Evolutionary conservation across 2,329 filamentous ascomycete species (phyloP).

Genomic region (Davidsoniella virescens): DNA sequence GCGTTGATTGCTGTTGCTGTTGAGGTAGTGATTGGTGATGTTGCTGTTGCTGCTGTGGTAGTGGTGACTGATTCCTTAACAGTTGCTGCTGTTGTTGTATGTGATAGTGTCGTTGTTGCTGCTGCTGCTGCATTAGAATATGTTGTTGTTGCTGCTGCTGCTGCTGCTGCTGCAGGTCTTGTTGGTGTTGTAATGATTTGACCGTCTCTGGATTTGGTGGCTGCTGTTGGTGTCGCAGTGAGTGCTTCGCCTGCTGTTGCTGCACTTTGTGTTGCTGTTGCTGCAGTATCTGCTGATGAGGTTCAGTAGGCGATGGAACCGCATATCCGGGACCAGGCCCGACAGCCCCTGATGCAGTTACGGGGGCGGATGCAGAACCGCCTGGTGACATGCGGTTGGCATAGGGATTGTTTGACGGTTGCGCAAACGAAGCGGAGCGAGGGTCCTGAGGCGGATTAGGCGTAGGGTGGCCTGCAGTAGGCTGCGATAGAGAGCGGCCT

Average conservation of each 20-base stretch:
- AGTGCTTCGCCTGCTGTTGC: not conserved
- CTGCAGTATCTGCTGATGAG: not conserved
- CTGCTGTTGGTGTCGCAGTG: not conserved
- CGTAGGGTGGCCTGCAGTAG: constrained; percentile 32
- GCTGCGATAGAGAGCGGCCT: not conserved
- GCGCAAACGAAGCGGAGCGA: constrained; percentile 10
- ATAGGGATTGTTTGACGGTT: constrained; percentile 8
- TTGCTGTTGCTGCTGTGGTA: constrained; percentile 2
- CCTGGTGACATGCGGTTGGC: not conserved
- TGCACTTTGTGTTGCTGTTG: not conserved
- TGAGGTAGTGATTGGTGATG: constrained; percentile 8
- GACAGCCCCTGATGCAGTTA: not conserved
- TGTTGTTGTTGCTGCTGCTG: not conserved
- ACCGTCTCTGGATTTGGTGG: constrained; percentile 1
- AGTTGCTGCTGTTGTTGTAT: constrained; percentile 12
- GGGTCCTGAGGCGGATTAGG: constrained; percentile 1
- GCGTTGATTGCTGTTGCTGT: constrained; percentile 21
- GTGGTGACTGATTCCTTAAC: not conserved
- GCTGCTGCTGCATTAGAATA: not conserved
- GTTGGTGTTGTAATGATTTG: not conserved
- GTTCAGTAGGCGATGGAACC: not conserved
- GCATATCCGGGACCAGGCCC: constrained; percentile 1
- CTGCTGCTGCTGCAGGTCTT: not conserved
- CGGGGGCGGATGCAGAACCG: not conserved
- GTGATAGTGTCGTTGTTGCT: not conserved